Percentiles rank a stretch among this genome's conserved stretches.
Conservation (phyloP, 306 rosid species). For the Medicago truncatula region DNA sequence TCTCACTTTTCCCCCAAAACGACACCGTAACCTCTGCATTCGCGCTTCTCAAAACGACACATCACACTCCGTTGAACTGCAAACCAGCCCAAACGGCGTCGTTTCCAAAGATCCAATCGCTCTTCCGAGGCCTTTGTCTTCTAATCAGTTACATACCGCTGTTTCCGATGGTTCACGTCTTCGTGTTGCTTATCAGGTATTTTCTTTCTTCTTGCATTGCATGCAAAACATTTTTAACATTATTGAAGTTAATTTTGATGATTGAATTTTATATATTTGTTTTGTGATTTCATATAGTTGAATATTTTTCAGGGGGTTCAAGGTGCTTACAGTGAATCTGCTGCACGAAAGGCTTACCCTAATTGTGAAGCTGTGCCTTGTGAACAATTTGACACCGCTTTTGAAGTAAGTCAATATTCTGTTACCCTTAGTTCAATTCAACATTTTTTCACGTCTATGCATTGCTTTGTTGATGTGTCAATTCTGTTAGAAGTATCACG, state of each 20-base stretch:
- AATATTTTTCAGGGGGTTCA: constrained; percentile 74
- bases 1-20: constrained; percentile 42
- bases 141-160: constrained; percentile 55
- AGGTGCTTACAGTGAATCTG: constrained; percentile 94
- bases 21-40: constrained; percentile 44
- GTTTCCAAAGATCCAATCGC: constrained; percentile 56
- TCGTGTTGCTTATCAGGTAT: constrained; percentile 94
- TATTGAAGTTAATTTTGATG: neutral
- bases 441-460: neutral
- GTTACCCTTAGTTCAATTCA: neutral
- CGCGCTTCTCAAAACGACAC: constrained; percentile 39
- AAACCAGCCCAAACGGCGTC: constrained; percentile 44
- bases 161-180: constrained; percentile 68
- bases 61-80: constrained; percentile 50
- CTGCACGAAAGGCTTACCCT: constrained; percentile 92
- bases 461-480: neutral
- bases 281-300: constrained; percentile 5
- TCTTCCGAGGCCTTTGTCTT: constrained; percentile 81
- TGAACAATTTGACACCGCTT: constrained; percentile 88
- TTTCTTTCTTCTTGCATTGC: constrained; percentile 9
- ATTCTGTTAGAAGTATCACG: too few relatives aligned
- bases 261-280: constrained; percentile 13
- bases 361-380: constrained; percentile 97
- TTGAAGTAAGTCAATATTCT: constrained; percentile 70
- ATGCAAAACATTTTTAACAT: neutral